Percentiles rank a stretch among this genome's conserved stretches.
Conservation (phyloP, 1,284 basidiomycete genomes). For the Malassezia sp. region DNA sequence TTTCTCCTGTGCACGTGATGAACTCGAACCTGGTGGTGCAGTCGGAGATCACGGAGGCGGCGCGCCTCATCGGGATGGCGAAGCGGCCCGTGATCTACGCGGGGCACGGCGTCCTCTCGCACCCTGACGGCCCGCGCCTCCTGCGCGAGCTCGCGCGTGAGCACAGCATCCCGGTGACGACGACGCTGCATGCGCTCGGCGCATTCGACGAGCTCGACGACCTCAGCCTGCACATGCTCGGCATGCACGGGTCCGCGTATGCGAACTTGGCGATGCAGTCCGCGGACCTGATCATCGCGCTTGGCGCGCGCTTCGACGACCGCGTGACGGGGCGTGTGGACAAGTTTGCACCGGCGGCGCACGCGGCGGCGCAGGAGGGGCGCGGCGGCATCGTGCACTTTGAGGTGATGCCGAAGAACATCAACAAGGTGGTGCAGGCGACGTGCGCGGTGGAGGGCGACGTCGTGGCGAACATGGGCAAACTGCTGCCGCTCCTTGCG, state of each 20-base stretch:
- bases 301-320: constrained; percentile 92
- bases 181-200: constrained; percentile 88
- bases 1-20: too few species aligned
- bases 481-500: constrained; percentile 61
- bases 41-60: constrained; percentile 69
- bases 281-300: constrained; percentile 92
- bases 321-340: constrained; percentile 88
- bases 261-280: constrained; percentile 95
- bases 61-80: constrained; percentile 78
- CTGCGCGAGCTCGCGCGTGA: constrained; percentile 68
- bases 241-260: constrained; percentile 96
- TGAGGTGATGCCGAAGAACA: constrained; percentile 95
- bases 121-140: constrained; percentile 68
- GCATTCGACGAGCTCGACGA: constrained; percentile 78
- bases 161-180: constrained; percentile 92
- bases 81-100: constrained; percentile 87
- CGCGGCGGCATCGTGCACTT: constrained; percentile 96
- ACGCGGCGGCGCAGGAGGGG: constrained; percentile 71
- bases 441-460: constrained; percentile 88
- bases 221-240: constrained; percentile 87
- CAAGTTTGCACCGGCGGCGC: constrained; percentile 79
- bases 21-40: background rate
- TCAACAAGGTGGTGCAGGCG: constrained; percentile 97
- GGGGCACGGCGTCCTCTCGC: constrained; percentile 78
- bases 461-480: constrained; percentile 68